Percentiles rank a stretch among this genome's conserved stretches.
These are phyloP conservation scores for Mycena crocata DNA, from an alignment of 768 basidiomycete species.

Conservation along the genomic window DNA sequence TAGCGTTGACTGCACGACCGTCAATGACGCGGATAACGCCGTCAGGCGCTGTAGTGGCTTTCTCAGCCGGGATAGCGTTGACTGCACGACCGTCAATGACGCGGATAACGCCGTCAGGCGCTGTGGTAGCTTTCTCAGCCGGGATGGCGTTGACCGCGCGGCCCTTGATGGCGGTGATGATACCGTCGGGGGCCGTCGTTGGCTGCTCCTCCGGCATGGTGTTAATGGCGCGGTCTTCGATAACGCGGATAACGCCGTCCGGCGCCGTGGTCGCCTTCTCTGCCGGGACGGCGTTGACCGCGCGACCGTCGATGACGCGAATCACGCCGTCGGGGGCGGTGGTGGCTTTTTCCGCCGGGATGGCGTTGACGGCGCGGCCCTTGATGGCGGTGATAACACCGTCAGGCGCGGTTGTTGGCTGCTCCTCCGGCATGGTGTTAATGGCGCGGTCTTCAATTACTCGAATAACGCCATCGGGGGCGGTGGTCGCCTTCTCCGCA, in stretches of 20 bases:
- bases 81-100: conserved; percentile 36
- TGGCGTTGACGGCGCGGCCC: neutral
- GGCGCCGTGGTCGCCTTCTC: conserved; percentile 42
- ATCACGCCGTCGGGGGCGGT: conserved; percentile 36
- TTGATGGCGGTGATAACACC: neutral
- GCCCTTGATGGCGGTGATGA: conserved; percentile 50
- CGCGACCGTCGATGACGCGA: conserved; percentile 40
- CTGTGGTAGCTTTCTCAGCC: conserved; percentile 38
- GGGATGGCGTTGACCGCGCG: conserved; percentile 37
- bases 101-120: conserved; percentile 43
- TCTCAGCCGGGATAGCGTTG: conserved; percentile 34
- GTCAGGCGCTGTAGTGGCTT: conserved; percentile 39
- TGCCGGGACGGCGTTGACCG: conserved; percentile 28
- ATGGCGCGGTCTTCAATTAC: neutral
- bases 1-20: conserved; percentile 40
- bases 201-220: conserved; percentile 33
- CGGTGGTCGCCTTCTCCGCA: neutral
- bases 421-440: neutral
- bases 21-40: conserved; percentile 51
- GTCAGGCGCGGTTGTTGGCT: neutral
- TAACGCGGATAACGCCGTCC: conserved; percentile 41
- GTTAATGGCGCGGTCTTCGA: conserved; percentile 40
- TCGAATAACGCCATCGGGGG: neutral
- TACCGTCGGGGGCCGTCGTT: conserved; percentile 43
- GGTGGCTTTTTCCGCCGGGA: conserved; percentile 34